phyloP scores from a whole-genome alignment of 2,329 filamentous ascomycete species.

The Ceratocystis albifundus region DNA sequence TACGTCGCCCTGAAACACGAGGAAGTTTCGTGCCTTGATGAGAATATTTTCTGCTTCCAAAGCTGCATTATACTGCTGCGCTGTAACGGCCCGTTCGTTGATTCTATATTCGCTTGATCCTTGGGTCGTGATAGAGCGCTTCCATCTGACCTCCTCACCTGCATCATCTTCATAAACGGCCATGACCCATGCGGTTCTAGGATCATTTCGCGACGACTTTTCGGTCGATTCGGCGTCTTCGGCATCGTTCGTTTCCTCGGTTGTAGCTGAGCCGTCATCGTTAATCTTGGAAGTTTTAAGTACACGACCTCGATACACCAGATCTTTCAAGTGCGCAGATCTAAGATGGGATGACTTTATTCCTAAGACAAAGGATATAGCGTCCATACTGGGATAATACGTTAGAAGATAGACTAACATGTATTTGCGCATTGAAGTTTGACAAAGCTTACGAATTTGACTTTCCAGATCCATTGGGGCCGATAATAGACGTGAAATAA shows the following conservation, averaged over 20 bases:
- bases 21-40: conserved; percentile 94
- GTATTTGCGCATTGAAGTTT: not conserved
- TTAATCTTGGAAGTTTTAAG: conserved; percentile 87
- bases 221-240: conserved; percentile 47
- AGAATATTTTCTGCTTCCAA: conserved; percentile 91
- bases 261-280: conserved; percentile 67
- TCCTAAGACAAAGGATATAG: conserved; percentile 95
- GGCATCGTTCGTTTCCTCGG: conserved; percentile 49
- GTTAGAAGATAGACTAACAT: not conserved
- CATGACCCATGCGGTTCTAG: conserved; percentile 97
- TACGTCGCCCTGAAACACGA: conserved; percentile 97
- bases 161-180: conserved; percentile 97
- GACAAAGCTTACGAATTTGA: conserved; percentile 71
- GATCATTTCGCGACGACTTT: conserved; percentile 63
- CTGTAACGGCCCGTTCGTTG: conserved; percentile 80
- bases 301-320: conserved; percentile 91
- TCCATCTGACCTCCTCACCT: conserved; percentile 90
- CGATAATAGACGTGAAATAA: conserved; percentile 98
- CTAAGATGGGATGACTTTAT: conserved; percentile 98
- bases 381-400: conserved; percentile 65
- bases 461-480: conserved; percentile 98
- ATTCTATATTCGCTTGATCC: conserved; percentile 94
- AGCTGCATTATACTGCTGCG: conserved; percentile 84
- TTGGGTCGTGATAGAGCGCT: conserved; percentile 77
- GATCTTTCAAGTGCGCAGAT: conserved; percentile 82